phyloP scores from a whole-genome alignment of 1,284 basidiomycete genomes.

The Melampsora occidentalis region DNA sequence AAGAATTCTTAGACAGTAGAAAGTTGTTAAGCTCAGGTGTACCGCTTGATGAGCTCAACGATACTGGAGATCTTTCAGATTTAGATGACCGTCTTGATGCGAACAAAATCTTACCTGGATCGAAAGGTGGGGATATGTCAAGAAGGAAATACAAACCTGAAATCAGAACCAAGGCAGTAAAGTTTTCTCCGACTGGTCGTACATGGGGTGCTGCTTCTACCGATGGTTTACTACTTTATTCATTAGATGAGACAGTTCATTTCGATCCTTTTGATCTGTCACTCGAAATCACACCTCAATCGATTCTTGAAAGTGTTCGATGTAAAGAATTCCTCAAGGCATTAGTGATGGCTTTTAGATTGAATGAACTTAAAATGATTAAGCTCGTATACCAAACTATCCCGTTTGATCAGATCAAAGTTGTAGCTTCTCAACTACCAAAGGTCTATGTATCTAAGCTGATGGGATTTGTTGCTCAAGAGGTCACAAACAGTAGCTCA shows the following conservation, averaged over 20 bases:
- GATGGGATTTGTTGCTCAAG: conserved; percentile 72
- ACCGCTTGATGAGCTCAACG: conserved; percentile 62
- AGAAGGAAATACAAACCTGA: conserved; percentile 80
- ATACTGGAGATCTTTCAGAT: conserved; percentile 79
- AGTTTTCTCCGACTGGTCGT: conserved; percentile 88
- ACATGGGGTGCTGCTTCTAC: conserved; percentile 95
- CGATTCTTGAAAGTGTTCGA: conserved; percentile 66
- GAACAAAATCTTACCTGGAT: conserved; percentile 73
- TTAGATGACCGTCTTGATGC: conserved; percentile 78
- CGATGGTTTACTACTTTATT: conserved; percentile 89
- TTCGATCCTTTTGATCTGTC: conserved; percentile 98
- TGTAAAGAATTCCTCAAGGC: conserved; percentile 76
- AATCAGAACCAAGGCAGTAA: conserved; percentile 85
- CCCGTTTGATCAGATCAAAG: conserved; percentile 70
- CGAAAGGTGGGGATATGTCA: conserved; percentile 78
- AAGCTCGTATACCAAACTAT: conserved; percentile 75
- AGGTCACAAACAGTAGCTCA: conserved; percentile 71
- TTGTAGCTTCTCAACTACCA: conserved; percentile 78
- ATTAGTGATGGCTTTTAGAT: conserved; percentile 81
- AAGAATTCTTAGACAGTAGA: conserved; percentile 89
- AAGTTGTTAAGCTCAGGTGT: conserved; percentile 60
- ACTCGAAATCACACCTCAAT: conserved; percentile 89
- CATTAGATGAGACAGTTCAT: conserved; percentile 77
- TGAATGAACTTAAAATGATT: conserved; percentile 78
- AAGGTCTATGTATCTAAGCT: conserved; percentile 70